Base-by-base conservation (phyloP, 2,329 filamentous ascomycete genomes). In the Lachnellula suecica region DNA sequence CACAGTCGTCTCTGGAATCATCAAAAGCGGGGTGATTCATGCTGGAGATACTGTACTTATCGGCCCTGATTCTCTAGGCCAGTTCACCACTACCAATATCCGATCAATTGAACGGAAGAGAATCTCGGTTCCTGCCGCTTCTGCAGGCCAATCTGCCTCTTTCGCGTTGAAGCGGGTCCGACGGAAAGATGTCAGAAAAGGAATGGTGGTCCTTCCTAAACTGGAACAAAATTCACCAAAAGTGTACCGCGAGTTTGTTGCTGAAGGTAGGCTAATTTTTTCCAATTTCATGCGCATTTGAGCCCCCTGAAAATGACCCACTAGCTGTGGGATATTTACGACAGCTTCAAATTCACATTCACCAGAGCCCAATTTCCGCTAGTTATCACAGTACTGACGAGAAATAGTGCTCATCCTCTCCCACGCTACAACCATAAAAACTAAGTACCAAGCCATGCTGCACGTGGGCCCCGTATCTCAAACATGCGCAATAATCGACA, bases 391-490 rank as follows among this genome's bases (percentile, higher is more conserved):
- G 22, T 20, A 19, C 47, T 50, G 38, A 47, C 31, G 61, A 22
- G 17, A 23, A 0, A 31, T 52, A 85, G 94, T 99, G 1, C 79
- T 99, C 20, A 97, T 99, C 60, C 79, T 99, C 6, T 95, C 89
- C 4, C 94, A 99, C 66, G 91, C 93, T 0, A 99, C 94, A 0
- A 99, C 94, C 40, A 99, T 99, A 71, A 94, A 96, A 71, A 91
- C 86, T 0, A 93, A 91, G 64, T 99, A 99, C 61, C 94, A 99
- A 74, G 94, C 94, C 1, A 99, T 97, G 92, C 79, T 99, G 20
- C 94, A 99, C 64, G 92, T 99, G 4, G 94, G 94, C 0, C 89
- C 94, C 0, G 89, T 99, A 40, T 91, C 88, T 37, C 94, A 99
- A 73, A 99, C 94, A 0, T 99, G 94, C 67, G 86, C 91, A 10